Conservation (phyloP, 2,329 filamentous ascomycete species). For the Lasiodiplodia sp. region DNA sequence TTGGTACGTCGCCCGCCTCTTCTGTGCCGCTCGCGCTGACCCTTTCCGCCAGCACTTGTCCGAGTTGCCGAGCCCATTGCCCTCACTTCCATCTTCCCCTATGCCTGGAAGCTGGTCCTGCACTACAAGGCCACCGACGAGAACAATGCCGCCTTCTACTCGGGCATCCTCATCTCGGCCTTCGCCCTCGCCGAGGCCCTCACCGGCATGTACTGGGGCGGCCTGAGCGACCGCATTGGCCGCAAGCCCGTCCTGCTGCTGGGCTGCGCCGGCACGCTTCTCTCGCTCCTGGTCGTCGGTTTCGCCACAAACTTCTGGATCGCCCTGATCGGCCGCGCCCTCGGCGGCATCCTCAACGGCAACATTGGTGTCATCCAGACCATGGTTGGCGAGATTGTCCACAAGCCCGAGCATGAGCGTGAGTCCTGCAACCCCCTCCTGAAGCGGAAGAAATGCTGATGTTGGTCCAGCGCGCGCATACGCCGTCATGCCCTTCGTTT, state of each 20-base stretch:
- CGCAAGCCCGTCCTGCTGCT: conserved; percentile 50
- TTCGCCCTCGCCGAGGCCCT: conserved; percentile 86
- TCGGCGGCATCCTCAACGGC: conserved; percentile 86
- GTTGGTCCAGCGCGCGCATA: conserved; percentile 75
- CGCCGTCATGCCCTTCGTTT: conserved; percentile 92
- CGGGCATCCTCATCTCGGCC: conserved; percentile 81
- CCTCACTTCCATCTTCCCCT: conserved; percentile 92
- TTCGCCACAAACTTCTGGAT: conserved; percentile 85
- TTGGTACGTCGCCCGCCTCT: conserved; percentile 66
- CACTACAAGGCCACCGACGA: conserved; percentile 46
- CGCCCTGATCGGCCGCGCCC: conserved; percentile 75
- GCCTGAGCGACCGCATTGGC: conserved; percentile 48
- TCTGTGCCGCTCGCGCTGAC: conserved; percentile 7
- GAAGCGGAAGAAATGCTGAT: conserved; percentile 26
- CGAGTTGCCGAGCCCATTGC: conserved; percentile 92
- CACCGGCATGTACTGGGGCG: conserved; percentile 72
- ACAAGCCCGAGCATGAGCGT: conserved; percentile 85
- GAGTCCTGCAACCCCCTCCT: conserved; percentile 48
- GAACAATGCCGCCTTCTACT: conserved; percentile 77
- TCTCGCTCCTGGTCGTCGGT: conserved; percentile 83
- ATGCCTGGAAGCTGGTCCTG: conserved; percentile 56
- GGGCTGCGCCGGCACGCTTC: conserved; percentile 76
- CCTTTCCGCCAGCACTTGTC: conserved; percentile 73
- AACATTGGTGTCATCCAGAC: conserved; percentile 90
- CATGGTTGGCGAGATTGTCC: conserved; percentile 89